Percentiles rank a stretch among this genome's conserved stretches.
Evolutionary conservation across 2,329 filamentous ascomycete species (phyloP).

Genomic region (Colletotrichum falcatum): DNA sequence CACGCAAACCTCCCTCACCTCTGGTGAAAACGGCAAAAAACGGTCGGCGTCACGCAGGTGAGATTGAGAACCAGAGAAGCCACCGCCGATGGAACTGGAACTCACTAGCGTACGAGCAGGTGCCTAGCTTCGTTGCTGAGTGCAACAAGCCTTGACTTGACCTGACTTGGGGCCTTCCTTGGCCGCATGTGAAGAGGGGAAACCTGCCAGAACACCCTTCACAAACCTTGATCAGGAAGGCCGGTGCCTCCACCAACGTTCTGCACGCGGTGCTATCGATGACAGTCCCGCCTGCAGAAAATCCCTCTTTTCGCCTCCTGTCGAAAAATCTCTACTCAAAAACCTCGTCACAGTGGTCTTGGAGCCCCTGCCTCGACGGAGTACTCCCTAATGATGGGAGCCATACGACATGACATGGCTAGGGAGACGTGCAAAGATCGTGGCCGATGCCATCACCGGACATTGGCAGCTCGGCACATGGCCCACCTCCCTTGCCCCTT

Average conservation of each 20-base stretch:
- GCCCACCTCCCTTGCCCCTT: not conserved
- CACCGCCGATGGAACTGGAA: too few species aligned
- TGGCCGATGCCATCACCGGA: conserved; percentile 6
- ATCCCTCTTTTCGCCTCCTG: conserved; percentile 26
- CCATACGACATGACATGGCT: conserved; percentile 17
- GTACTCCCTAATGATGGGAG: not conserved
- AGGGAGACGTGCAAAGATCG: conserved; percentile 16
- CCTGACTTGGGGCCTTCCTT: too few species aligned
- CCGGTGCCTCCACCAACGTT: conserved; percentile 19
- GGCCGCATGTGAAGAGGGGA: not conserved
- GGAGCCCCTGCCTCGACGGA: not conserved
- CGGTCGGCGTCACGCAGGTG: conserved; percentile 12
- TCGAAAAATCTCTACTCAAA: not conserved
- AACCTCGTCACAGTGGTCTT: conserved; percentile 10
- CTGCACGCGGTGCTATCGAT: conserved; percentile 8
- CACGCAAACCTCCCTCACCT: too few species aligned
- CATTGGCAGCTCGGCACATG: conserved; percentile 5
- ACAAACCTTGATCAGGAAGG: not conserved
- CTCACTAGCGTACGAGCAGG: too few species aligned
- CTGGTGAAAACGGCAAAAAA: too few species aligned
- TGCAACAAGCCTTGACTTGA: conserved; percentile 15
- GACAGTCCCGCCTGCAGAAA: conserved; percentile 6
- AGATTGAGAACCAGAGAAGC: conserved; percentile 5
- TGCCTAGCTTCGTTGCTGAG: conserved; percentile 28
- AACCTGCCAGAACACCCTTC: not conserved